Evolutionary conservation across 257 asterid genomes (phyloP).

Genomic region (Cruciata laevipes): DNA sequence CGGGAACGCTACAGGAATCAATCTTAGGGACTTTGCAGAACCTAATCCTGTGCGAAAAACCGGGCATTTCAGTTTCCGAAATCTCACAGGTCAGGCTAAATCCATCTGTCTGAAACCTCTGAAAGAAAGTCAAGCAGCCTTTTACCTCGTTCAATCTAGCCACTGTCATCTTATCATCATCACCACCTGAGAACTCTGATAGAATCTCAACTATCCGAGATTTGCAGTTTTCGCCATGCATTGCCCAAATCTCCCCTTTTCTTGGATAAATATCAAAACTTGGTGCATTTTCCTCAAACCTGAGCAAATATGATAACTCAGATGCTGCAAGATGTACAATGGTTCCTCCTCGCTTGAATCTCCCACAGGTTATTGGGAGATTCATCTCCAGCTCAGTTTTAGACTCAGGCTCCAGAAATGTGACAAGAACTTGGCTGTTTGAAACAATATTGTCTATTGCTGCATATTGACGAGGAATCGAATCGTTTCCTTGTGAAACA

Average conservation of each 20-base stretch:
- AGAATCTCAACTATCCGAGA: conserved; percentile 15
- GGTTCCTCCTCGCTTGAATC: conserved; percentile 14
- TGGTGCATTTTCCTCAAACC: conserved; percentile 2
- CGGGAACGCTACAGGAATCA: conserved; percentile 13
- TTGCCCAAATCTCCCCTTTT: conserved; percentile 26
- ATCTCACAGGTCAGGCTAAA: conserved; percentile 15
- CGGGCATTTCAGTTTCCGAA: conserved; percentile 15
- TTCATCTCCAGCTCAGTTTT: background rate
- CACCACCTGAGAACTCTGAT: conserved; percentile 16
- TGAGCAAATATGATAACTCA: conserved; percentile 16
- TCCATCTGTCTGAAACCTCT: conserved; percentile 9
- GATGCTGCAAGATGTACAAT: conserved; percentile 2
- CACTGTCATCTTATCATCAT: conserved; percentile 8
- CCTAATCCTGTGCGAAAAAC: conserved; percentile 21
- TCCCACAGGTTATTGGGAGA: conserved; percentile 16
- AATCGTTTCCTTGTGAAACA: conserved; percentile 11
- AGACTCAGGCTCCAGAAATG: conserved; percentile 12
- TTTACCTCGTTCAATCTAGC: conserved; percentile 16
- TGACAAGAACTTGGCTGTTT: background rate
- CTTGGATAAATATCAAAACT: conserved; percentile 18
- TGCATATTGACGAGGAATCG: conserved; percentile 17
- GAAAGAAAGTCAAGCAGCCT: conserved; percentile 19
- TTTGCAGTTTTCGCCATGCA: conserved; percentile 13
- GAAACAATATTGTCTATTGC: conserved; percentile 13
- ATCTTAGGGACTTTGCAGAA: conserved; percentile 17